Conservation (phyloP, 768 basidiomycete genomes). For the Cystobasidium tubakii region DNA sequence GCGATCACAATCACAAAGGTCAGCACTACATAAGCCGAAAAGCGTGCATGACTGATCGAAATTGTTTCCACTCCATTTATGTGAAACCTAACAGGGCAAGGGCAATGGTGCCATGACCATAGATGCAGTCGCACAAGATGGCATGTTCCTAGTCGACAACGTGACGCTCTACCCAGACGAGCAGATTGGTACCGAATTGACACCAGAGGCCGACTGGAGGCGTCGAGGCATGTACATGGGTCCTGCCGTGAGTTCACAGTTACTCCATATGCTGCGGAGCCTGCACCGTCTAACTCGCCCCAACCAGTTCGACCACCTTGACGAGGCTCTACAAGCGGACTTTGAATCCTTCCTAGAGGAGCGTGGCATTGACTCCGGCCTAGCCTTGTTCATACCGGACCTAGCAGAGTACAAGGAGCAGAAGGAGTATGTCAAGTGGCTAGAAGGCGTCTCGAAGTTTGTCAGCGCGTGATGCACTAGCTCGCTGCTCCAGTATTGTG, state of each 20-base stretch:
- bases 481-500: too few relatives aligned
- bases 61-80: background rate
- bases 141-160: slow-evolving; percentile 78
- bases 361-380: slow-evolving; percentile 73
- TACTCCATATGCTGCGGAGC: background rate
- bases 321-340: slow-evolving; percentile 77
- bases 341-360: slow-evolving; percentile 85
- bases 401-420: slow-evolving; percentile 89
- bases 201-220: slow-evolving; percentile 88
- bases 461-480: slow-evolving; percentile 55
- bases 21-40: slow-evolving; percentile 33
- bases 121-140: slow-evolving; percentile 72
- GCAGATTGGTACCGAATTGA: slow-evolving; percentile 66
- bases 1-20: slow-evolving; percentile 77
- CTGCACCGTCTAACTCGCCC: background rate
- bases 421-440: slow-evolving; percentile 90
- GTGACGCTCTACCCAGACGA: slow-evolving; percentile 74
- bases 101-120: slow-evolving; percentile 64
- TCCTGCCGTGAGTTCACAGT: slow-evolving; percentile 60
- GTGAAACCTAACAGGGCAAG: background rate
- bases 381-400: slow-evolving; percentile 78
- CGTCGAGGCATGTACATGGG: slow-evolving; percentile 86
- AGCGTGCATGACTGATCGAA: slow-evolving; percentile 49
- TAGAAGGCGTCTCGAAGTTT: slow-evolving; percentile 73
- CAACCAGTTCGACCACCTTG: slow-evolving; percentile 77